Evolutionary conservation across 345 rosid species (phyloP).

Genomic region (Syzygium jambos): DNA sequence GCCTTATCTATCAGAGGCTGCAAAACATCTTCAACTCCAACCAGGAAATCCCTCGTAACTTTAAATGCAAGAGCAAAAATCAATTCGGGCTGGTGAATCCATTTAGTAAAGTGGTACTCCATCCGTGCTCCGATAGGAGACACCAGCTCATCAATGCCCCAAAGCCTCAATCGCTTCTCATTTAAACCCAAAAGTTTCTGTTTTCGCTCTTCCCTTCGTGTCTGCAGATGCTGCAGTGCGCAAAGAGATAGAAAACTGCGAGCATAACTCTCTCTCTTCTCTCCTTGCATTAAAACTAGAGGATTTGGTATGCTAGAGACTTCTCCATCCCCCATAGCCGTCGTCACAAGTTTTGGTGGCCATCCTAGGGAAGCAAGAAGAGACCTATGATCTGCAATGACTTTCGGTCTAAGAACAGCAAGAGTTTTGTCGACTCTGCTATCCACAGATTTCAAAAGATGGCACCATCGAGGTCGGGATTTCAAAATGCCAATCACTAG

Average conservation of each 20-base stretch:
- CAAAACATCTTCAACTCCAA: slow-evolving; percentile 61
- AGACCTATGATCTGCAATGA: slow-evolving; percentile 60
- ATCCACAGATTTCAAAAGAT: slow-evolving; percentile 56
- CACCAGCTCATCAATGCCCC: slow-evolving; percentile 73
- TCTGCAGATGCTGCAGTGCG: slow-evolving; percentile 53
- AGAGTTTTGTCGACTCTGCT: slow-evolving; percentile 53
- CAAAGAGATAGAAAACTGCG: slow-evolving; percentile 63
- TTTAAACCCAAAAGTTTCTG: slow-evolving; percentile 8
- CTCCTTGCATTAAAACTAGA: slow-evolving; percentile 44
- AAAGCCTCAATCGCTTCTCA: slow-evolving; percentile 18
- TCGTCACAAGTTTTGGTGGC: slow-evolving; percentile 60
- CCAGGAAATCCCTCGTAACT: slow-evolving; percentile 52
- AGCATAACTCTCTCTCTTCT: slow-evolving; percentile 40
- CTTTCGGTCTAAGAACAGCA: slow-evolving; percentile 48
- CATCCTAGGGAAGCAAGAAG: slow-evolving; percentile 74
- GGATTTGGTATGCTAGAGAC: slow-evolving; percentile 43
- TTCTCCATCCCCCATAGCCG: slow-evolving; percentile 25
- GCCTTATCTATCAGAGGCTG: slow-evolving; percentile 79
- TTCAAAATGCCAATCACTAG: slow-evolving; percentile 28
- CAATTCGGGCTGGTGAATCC: slow-evolving; percentile 63
- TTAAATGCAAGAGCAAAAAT: slow-evolving; percentile 57
- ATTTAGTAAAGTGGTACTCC: slow-evolving; percentile 70
- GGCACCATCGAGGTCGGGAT: slow-evolving; percentile 42
- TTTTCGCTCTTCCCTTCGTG: slow-evolving; percentile 40
- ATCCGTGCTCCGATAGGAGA: slow-evolving; percentile 59